phyloP scores from a whole-genome alignment of 257 asterid species.

The Ocimum tenuiflorum region DNA sequence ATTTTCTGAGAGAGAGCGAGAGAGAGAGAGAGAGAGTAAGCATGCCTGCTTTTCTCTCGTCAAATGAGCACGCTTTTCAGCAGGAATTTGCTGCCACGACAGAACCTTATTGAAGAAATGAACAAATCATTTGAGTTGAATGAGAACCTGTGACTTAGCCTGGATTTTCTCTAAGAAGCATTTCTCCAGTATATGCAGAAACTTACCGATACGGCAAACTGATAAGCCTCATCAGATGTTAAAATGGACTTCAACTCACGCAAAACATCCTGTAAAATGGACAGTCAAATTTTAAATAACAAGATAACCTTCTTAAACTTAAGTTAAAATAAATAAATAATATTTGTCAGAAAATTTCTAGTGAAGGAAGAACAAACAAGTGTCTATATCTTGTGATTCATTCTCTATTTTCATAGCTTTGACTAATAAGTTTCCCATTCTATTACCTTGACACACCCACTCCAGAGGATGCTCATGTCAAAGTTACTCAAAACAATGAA shows the following conservation, averaged over 20 bases:
- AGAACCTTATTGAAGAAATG: slow-evolving; percentile 41
- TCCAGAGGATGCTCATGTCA: not conserved
- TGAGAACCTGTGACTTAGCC: not conserved
- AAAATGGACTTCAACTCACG: slow-evolving; percentile 60
- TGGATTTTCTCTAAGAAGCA: not conserved
- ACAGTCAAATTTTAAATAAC: not conserved
- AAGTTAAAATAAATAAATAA: not conserved
- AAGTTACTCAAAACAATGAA: slow-evolving; percentile 3
- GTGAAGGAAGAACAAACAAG: too few species aligned
- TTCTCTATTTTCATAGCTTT: not conserved
- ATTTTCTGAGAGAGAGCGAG: not conserved
- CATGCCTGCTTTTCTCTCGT: slow-evolving; percentile 83
- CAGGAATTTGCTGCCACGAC: slow-evolving; percentile 81
- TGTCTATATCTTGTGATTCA: not conserved
- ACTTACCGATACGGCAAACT: slow-evolving; percentile 79
- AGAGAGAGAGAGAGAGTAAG: not conserved
- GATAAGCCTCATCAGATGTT: slow-evolving; percentile 62
- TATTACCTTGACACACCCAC: not conserved
- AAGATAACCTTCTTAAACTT: not conserved
- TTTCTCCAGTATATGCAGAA: not conserved
- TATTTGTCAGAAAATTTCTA: too few species aligned
- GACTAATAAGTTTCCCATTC: slow-evolving; percentile 8
- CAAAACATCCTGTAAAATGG: slow-evolving; percentile 61
- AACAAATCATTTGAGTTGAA: slow-evolving; percentile 13
- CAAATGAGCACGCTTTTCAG: slow-evolving; percentile 82